Evolutionary conservation across 306 rosid species (phyloP).

Genomic region (Abrus precatorius): DNA sequence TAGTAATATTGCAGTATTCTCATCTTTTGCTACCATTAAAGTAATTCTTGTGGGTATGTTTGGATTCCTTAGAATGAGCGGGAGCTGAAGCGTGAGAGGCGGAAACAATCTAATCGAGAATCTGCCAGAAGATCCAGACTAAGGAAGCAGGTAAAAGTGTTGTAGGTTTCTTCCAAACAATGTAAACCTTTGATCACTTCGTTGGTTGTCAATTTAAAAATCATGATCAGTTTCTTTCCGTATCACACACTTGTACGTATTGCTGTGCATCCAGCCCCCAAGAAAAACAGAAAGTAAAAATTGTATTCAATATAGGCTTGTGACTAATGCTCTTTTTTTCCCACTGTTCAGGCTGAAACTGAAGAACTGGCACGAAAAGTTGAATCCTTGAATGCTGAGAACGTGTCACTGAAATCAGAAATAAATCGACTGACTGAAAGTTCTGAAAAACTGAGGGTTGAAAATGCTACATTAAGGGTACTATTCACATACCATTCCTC

Average conservation of each 20-base stretch:
- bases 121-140: conserved; percentile 96
- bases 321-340: conserved; percentile 38
- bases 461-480: conserved; percentile 77
- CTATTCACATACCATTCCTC: conserved; percentile 9
- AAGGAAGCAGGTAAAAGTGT: conserved; percentile 86
- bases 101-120: conserved; percentile 97
- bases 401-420: conserved; percentile 73
- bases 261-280: neutral
- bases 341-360: conserved; percentile 74
- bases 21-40: conserved; percentile 28
- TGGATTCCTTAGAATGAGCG: conserved; percentile 74
- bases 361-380: conserved; percentile 87
- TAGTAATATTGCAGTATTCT: neutral
- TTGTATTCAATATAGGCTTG: neutral
- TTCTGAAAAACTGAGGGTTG: conserved; percentile 73
- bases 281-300: neutral
- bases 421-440: conserved; percentile 64
- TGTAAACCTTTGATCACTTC: neutral
- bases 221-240: conserved; percentile 15
- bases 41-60: conserved; percentile 36
- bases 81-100: conserved; percentile 86
- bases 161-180: neutral
- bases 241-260: neutral
- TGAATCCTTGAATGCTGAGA: conserved; percentile 72
- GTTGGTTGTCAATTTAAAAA: neutral